These are phyloP conservation scores for Irpex sp. DNA, from an alignment of 1,284 basidiomycete species.

Conservation along the genomic window DNA sequence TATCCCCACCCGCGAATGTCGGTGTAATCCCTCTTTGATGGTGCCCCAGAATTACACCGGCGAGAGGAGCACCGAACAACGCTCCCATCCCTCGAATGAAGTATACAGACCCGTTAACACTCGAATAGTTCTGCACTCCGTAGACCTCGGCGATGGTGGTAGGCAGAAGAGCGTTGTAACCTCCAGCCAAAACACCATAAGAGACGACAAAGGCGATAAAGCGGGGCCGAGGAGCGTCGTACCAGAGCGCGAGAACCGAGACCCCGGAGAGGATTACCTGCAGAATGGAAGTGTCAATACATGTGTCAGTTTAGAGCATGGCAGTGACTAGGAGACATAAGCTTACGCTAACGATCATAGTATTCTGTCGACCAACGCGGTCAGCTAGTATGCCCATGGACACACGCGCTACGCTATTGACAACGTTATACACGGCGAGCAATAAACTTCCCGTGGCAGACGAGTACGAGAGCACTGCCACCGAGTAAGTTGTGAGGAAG, in stretches of 20 bases:
- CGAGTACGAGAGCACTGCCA: slow-evolving; percentile 36
- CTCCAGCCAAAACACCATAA: slow-evolving; percentile 38
- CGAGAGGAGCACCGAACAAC: slow-evolving; percentile 37
- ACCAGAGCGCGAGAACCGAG: slow-evolving; percentile 42
- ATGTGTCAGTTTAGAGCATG: background rate
- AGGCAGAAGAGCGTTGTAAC: slow-evolving; percentile 40
- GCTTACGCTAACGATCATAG: slow-evolving; percentile 36
- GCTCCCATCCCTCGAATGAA: slow-evolving; percentile 39
- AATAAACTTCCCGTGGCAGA: slow-evolving; percentile 35
- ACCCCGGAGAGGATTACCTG: slow-evolving; percentile 39
- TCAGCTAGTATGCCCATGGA: slow-evolving; percentile 41
- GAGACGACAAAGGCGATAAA: slow-evolving; percentile 37
- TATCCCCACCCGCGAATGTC: background rate
- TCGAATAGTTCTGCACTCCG: slow-evolving; percentile 38
- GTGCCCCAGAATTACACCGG: slow-evolving; percentile 39
- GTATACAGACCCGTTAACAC: slow-evolving; percentile 38
- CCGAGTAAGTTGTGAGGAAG: slow-evolving; percentile 41
- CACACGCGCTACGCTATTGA: slow-evolving; percentile 40
- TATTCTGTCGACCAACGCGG: slow-evolving; percentile 41
- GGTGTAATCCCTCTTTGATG: slow-evolving; percentile 21
- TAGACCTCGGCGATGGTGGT: slow-evolving; percentile 41
- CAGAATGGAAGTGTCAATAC: background rate
- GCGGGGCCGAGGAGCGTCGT: slow-evolving; percentile 30
- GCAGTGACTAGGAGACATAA: slow-evolving; percentile 6
- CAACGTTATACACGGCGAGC: slow-evolving; percentile 39